Evolutionary conservation across 768 basidiomycete genomes (phyloP).

Genomic region (Boletus subcaerulescens): DNA sequence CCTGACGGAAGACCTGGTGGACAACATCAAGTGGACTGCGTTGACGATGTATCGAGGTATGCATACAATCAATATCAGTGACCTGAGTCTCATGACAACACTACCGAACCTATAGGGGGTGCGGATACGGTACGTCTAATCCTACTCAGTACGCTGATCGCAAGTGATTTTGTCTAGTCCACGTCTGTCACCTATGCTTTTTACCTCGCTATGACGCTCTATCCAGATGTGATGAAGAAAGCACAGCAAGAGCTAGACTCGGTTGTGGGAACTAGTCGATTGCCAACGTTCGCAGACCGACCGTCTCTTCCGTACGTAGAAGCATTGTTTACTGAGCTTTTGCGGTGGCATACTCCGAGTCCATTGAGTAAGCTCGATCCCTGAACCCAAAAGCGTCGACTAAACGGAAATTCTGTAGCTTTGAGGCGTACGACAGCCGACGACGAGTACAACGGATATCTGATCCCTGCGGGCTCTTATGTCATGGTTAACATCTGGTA

Average conservation of each 20-base stretch:
- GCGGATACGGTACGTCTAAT: constrained; percentile 30
- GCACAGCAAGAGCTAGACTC: constrained; percentile 27
- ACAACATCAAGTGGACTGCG: constrained; percentile 17
- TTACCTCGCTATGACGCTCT: constrained; percentile 29
- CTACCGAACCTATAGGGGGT: constrained; percentile 14
- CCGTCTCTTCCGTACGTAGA: constrained; percentile 27
- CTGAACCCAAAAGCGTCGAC: background rate
- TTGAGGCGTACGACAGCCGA: constrained; percentile 5
- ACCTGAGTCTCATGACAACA: background rate
- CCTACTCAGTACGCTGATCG: background rate
- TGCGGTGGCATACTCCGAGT: constrained; percentile 19
- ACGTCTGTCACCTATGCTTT: constrained; percentile 11
- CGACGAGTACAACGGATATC: constrained; percentile 20
- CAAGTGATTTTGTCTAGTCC: constrained; percentile 5
- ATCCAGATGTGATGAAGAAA: constrained; percentile 25
- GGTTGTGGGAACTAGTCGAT: constrained; percentile 20
- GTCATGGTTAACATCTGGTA: constrained; percentile 21
- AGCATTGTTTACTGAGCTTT: constrained; percentile 23
- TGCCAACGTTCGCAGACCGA: constrained; percentile 27
- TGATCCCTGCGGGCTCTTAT: constrained; percentile 17
- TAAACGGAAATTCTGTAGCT: constrained; percentile 1
- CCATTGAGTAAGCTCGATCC: constrained; percentile 5
- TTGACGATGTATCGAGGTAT: constrained; percentile 12
- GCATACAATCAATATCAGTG: background rate
- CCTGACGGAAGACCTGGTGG: constrained; percentile 12